Base-by-base conservation (phyloP, 2,329 filamentous ascomycete genomes). In the Penicillium brasilianum region DNA sequence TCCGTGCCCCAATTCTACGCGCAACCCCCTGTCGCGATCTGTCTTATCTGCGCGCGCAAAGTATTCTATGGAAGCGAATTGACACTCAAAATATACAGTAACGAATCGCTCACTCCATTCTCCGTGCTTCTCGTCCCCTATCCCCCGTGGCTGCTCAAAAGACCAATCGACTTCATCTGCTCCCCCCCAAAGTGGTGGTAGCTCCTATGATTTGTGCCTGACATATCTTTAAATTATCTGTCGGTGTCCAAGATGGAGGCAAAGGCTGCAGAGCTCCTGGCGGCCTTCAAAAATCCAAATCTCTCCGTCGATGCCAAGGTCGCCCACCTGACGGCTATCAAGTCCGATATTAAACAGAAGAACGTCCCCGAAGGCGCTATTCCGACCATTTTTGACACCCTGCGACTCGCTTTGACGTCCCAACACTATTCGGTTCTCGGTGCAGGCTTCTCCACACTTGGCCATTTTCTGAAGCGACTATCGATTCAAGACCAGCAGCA, bases 281-380 rank as follows among this genome's bases (percentile, higher is more conserved):
- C 78, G 59, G 79, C 81, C 55, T 78, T 87, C 64, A 85, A 85
- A 73, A 83, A 84, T 75, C 85, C 86, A 69, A 90, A 91, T 69
- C 83, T 85, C 39, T 84, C 87, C 52, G 82, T 91, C 69, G 90
- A 93, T 71, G 79, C 83, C 55, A 93, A 93, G 74, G 84, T 92
- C 65, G 82, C 87, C 66, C 85, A 86, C 57, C 86, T 97, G 69
- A 91, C 88, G 61, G 84, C 82, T 71, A 82, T 93, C 78, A 96
- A 97, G 79, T 93, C 91, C 46, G 87, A 88, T 75, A 97, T 97
- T 83, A 97, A 97, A 78, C 93, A 96, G 77, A 90, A 91, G 75
- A 93, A 93, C 80, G 91, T 97, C 49, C 92, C 92, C 62, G 92
- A 96, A 36, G 66, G 69, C 43, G 85, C 85, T 70, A 85, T 96